Evolutionary conservation across 129 eudicot species (phyloP), one percentile per base, ranked within the genome.

Genomic region (Lonicera japonica): DNA sequence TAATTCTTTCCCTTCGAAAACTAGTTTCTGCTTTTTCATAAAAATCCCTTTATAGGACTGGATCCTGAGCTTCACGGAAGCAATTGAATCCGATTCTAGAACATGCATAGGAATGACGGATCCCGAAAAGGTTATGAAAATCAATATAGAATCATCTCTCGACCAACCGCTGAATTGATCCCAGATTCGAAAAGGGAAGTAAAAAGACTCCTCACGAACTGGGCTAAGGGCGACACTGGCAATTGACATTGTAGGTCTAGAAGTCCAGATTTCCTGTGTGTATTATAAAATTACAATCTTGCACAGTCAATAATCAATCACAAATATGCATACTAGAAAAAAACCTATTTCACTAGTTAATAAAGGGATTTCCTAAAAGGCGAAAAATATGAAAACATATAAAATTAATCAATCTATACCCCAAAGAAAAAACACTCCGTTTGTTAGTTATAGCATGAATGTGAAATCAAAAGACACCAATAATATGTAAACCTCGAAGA

Each of bases 11-110:
- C 94, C 94, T 66, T 74, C 88, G 53, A 77, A 81, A 36, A 85
- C 85, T 23, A 85, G 67, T 53, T 85, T 85, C 51, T 85, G 88
- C 41, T 70, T 81, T 70, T 71, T 81, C 8, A 67, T 81, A 70
- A 73, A 70, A 70, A 75, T 66, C 16, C 94, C 94, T 51, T 79
- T 79, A n/a, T 34, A 66, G 13, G 39, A 72, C 54, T 85, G 88
- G 21, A 81, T 78, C 62, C 81, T 76, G 18, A 81, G 82, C 65
- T 85, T 85, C 41, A 85, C 88, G 21, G 94, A 85, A 66, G 88
- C 94, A 58, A 85, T 79, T 0, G 94, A 81, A 60, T 81, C 94
- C 1, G 88, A 78, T 38, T 79, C 94, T 29, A 78, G 65, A 17
- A 85, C 80, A 19, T 79, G 82, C 72, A 85, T 63, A 0, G 89